Conservation (phyloP, 768 basidiomycete species). For the Leccinum subgranulosum region DNA sequence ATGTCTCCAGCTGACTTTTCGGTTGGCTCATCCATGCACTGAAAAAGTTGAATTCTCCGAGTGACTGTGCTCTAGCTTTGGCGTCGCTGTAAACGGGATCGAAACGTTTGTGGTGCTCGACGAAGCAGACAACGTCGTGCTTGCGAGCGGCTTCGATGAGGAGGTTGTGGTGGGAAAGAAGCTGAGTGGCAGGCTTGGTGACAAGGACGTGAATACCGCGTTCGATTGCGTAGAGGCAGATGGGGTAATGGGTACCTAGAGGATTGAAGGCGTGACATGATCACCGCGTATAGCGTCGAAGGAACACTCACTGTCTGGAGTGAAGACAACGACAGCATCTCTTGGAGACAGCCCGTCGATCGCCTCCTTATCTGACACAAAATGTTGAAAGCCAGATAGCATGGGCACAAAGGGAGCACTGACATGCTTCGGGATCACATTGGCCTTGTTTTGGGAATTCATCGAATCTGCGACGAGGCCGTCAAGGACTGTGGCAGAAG, state of each 20-base stretch:
- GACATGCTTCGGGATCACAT: slow-evolving; percentile 79
- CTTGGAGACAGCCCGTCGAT: slow-evolving; percentile 76
- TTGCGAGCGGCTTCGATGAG: slow-evolving; percentile 74
- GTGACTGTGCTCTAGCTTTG: slow-evolving; percentile 63
- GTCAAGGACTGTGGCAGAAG: not conserved
- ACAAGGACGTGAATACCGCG: slow-evolving; percentile 84
- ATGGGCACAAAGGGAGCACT: slow-evolving; percentile 28
- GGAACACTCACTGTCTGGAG: slow-evolving; percentile 71
- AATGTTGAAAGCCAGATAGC: not conserved
- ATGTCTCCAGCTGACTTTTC: slow-evolving; percentile 91
- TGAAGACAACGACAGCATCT: slow-evolving; percentile 91
- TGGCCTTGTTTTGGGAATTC: slow-evolving; percentile 71
- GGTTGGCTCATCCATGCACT: slow-evolving; percentile 98
- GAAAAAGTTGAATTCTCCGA: slow-evolving; percentile 96
- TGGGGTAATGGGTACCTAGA: slow-evolving; percentile 78
- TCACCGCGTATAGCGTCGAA: not conserved
- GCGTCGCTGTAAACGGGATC: slow-evolving; percentile 95
- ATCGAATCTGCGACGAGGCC: slow-evolving; percentile 53
- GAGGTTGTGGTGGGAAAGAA: slow-evolving; percentile 77
- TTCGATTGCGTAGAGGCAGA: slow-evolving; percentile 84
- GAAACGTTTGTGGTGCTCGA: slow-evolving; percentile 92
- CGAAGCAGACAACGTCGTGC: slow-evolving; percentile 82
- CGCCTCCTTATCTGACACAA: slow-evolving; percentile 68
- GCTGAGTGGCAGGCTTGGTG: slow-evolving; percentile 90
- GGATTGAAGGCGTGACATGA: not conserved